Percentiles rank a stretch among this genome's conserved stretches.
Evolutionary conservation across 371 early-diverging fungal genomes (phyloP).

Genomic region (Saksenaea vasiformis): DNA sequence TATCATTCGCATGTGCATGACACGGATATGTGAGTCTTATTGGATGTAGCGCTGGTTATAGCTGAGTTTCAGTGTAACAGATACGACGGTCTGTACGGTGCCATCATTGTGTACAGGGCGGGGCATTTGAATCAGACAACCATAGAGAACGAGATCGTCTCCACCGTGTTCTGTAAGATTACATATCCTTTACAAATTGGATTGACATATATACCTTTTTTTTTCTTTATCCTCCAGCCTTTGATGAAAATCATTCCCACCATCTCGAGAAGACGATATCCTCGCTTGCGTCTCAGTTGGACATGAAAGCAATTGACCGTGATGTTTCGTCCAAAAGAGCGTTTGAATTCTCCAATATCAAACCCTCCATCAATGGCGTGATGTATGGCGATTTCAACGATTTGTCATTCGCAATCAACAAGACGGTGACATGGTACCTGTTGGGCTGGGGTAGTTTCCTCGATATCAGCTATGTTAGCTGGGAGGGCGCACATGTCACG

Average conservation of each 20-base stretch:
- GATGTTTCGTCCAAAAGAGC: slow-evolving; percentile 3
- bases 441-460: slow-evolving; percentile 45
- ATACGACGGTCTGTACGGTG: slow-evolving; percentile 49
- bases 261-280: slow-evolving; percentile 32
- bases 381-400: slow-evolving; percentile 27
- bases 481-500: slow-evolving; percentile 25
- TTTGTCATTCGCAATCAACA: slow-evolving; percentile 16
- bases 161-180: slow-evolving; percentile 42
- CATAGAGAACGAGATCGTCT: slow-evolving; percentile 34
- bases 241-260: slow-evolving; percentile 42
- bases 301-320: slow-evolving; percentile 6
- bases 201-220: background rate
- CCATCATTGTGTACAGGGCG: slow-evolving; percentile 45
- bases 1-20: slow-evolving; percentile 57
- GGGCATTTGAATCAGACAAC: slow-evolving; percentile 26
- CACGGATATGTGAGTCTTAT: slow-evolving; percentile 35
- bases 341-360: slow-evolving; percentile 27
- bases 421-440: slow-evolving; percentile 35
- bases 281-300: slow-evolving; percentile 8
- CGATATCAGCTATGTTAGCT: slow-evolving; percentile 32
- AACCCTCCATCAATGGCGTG: slow-evolving; percentile 40
- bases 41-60: background rate
- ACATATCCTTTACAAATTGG: too few species aligned
- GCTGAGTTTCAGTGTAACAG: slow-evolving; percentile 10
- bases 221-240: too few species aligned